A percentile compares a stretch with the other conserved stretches of the same genome.
Evolutionary conservation across 2,329 filamentous ascomycete species (phyloP).

Genomic region (Orbilia javanica): DNA sequence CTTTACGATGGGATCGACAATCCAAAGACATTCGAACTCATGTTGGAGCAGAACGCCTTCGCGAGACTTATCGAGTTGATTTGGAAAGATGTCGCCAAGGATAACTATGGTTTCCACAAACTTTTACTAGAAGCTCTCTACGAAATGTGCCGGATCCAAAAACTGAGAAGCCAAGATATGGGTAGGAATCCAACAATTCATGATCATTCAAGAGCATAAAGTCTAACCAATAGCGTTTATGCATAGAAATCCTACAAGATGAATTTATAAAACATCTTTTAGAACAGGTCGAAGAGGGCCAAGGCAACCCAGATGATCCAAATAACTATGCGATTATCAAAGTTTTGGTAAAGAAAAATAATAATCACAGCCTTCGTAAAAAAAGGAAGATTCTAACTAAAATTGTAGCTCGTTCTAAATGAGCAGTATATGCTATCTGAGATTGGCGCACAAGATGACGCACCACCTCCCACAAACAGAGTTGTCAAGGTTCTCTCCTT

Average conservation of each 20-base stretch:
- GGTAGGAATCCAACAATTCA: constrained; percentile 65
- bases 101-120: constrained; percentile 80
- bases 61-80: constrained; percentile 85
- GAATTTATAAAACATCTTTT: constrained; percentile 86
- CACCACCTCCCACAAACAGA: constrained; percentile 80
- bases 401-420: constrained; percentile 84
- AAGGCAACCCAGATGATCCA: constrained; percentile 83
- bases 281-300: constrained; percentile 83
- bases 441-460: constrained; percentile 66
- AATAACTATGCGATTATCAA: constrained; percentile 97
- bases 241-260: constrained; percentile 71
- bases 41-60: constrained; percentile 89
- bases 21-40: constrained; percentile 83
- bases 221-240: not conserved
- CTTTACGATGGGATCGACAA: constrained; percentile 86
- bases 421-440: constrained; percentile 94
- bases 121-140: constrained; percentile 89
- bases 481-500: constrained; percentile 91
- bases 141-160: constrained; percentile 94
- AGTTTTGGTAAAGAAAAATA: constrained; percentile 76
- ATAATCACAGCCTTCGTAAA: not conserved
- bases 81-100: constrained; percentile 71
- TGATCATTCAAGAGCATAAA: not conserved
- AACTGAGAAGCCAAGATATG: constrained; percentile 81
- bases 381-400: constrained; percentile 26